These are phyloP conservation scores for Tolypocladium guangdongense DNA, from an alignment of 2,329 filamentous ascomycete species.

Conservation along the genomic window DNA sequence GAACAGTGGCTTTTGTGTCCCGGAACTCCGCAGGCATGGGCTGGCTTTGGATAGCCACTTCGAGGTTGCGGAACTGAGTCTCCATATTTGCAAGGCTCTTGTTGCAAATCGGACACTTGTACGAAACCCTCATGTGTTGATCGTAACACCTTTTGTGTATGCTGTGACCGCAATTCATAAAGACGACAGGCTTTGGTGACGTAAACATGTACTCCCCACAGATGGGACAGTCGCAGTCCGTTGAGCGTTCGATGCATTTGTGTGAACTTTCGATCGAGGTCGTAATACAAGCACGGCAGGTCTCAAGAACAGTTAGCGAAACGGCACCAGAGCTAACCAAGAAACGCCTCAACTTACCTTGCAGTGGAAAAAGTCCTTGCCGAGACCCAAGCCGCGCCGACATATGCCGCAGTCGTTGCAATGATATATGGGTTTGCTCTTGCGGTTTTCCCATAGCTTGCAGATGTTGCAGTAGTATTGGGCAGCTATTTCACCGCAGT, in stretches of 20 bases:
- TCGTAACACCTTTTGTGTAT: constrained; percentile 87
- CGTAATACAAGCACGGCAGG: constrained; percentile 87
- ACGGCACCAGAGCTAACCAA: no score
- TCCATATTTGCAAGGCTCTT: constrained; percentile 98
- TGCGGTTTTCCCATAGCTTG: constrained; percentile 94
- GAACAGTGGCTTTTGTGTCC: constrained; percentile 69
- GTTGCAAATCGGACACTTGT: constrained; percentile 94
- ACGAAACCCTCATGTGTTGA: constrained; percentile 78
- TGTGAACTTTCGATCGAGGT: constrained; percentile 78
- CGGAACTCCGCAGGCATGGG: constrained; percentile 83
- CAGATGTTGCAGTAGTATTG: constrained; percentile 91
- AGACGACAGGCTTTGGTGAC: constrained; percentile 76
- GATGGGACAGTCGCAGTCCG: constrained; percentile 92
- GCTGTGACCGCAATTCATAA: constrained; percentile 92
- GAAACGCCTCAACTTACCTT: constrained; percentile 48
- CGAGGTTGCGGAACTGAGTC: constrained; percentile 80
- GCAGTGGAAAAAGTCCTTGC: constrained; percentile 97
- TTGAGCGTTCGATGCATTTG: constrained; percentile 88
- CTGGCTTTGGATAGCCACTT: constrained; percentile 75
- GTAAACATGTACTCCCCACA: constrained; percentile 96
- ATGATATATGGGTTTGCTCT: constrained; percentile 86
- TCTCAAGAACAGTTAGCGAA: constrained; percentile 34
- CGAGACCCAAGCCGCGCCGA: constrained; percentile 76
- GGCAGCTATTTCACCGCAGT: constrained; percentile 67
- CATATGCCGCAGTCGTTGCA: constrained; percentile 95